Percentiles rank a stretch among this genome's conserved stretches.
These are phyloP conservation scores for Carex kokanica DNA, from an alignment of 176 grass and related monocot species.

Conservation along the genomic window DNA sequence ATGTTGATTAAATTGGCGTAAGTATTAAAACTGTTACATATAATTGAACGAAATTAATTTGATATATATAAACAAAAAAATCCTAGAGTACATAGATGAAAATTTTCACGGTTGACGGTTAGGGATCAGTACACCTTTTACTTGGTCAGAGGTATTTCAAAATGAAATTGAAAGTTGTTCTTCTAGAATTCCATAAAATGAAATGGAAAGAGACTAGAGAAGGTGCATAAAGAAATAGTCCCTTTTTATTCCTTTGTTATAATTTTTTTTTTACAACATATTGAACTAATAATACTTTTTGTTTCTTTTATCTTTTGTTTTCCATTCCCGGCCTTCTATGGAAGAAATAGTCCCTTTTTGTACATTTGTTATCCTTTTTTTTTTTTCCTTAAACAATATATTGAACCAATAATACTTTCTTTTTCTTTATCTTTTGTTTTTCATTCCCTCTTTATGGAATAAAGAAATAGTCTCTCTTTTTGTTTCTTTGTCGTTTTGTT, in stretches of 20 bases:
- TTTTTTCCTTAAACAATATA: background rate
- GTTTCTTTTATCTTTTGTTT: too few species aligned
- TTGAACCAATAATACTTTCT: background rate
- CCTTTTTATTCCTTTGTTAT: background rate
- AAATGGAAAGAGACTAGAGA: background rate
- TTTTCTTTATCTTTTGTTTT: background rate
- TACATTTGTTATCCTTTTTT: background rate
- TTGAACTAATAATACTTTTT: too few species aligned
- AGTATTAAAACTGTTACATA: too few species aligned
- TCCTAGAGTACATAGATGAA: background rate
- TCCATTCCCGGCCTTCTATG: too few species aligned
- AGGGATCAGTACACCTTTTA: too few species aligned
- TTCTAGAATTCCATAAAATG: background rate
- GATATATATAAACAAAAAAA: too few species aligned
- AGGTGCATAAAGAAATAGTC: background rate
- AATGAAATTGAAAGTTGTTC: background rate
- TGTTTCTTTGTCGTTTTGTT: background rate
- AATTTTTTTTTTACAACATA: background rate
- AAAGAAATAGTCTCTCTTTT: background rate
- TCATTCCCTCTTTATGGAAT: background rate
- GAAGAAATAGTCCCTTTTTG: background rate
- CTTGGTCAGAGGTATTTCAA: background rate
- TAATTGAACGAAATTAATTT: too few species aligned
- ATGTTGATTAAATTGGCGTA: too few species aligned
- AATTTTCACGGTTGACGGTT: too few species aligned